phyloP scores from a whole-genome alignment of 768 basidiomycete genomes.

The Trametes elegans region DNA sequence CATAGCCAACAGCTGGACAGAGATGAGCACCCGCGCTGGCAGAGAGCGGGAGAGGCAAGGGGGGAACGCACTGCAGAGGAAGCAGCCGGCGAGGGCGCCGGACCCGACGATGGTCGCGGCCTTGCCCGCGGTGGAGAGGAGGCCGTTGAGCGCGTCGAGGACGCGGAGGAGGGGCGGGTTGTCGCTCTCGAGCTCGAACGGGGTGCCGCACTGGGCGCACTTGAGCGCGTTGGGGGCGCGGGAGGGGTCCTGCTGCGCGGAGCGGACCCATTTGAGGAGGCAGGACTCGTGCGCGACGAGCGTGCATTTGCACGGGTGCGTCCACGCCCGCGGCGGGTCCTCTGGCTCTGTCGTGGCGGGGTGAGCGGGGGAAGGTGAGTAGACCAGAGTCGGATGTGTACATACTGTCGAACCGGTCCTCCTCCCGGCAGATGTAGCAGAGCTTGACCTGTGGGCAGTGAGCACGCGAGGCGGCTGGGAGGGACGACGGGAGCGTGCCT shows the following conservation, averaged over 20 bases:
- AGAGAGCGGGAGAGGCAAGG: not conserved
- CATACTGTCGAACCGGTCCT: conserved; percentile 52
- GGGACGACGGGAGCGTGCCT: conserved; percentile 17
- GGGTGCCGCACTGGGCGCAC: conserved; percentile 73
- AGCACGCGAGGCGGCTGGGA: not conserved
- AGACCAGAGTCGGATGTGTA: not conserved
- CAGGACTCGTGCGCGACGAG: conserved; percentile 79
- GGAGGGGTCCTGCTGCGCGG: conserved; percentile 55
- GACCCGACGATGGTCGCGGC: conserved; percentile 49
- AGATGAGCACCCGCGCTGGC: conserved; percentile 7
- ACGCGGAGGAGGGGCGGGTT: conserved; percentile 51
- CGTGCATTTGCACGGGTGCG: conserved; percentile 79
- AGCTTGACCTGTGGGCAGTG: conserved; percentile 51
- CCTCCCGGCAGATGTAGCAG: conserved; percentile 80
- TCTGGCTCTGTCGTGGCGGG: conserved; percentile 36
- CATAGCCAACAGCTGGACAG: conserved; percentile 42
- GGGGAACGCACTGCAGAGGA: conserved; percentile 61
- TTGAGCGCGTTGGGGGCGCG: conserved; percentile 66
- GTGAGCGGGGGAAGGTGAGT: not conserved
- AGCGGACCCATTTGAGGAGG: conserved; percentile 76
- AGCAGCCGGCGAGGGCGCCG: conserved; percentile 49
- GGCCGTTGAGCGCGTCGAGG: conserved; percentile 49
- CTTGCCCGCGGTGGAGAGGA: conserved; percentile 50
- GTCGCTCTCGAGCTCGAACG: conserved; percentile 66
- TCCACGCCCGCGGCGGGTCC: conserved; percentile 59